Percentiles rank a stretch among this genome's conserved stretches.
phyloP scores from a whole-genome alignment of 805 yeast species.

The Pichia cabralensis region DNA sequence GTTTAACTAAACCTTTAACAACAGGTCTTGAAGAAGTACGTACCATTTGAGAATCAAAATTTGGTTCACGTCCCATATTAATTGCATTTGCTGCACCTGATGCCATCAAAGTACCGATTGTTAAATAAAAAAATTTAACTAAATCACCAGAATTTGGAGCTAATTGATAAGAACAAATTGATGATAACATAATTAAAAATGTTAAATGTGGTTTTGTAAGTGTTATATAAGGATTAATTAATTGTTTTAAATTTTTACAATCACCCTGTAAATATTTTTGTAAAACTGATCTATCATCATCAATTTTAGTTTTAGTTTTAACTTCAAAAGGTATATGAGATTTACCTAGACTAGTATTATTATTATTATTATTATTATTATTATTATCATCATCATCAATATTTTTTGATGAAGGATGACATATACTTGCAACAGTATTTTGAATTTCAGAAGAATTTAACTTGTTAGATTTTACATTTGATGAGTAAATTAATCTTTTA shows the following conservation, averaged over 20 bases:
- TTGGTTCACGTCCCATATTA: slow-evolving; percentile 94
- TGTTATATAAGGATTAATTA: slow-evolving; percentile 57
- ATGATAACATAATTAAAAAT: slow-evolving; percentile 76
- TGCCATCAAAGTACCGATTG: slow-evolving; percentile 77
- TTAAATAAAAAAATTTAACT: slow-evolving; percentile 57
- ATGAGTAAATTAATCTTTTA: slow-evolving; percentile 3
- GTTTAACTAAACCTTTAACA: slow-evolving; percentile 68
- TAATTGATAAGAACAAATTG: slow-evolving; percentile 88
- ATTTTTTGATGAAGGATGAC: slow-evolving; percentile 30
- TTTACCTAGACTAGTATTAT: too few species aligned
- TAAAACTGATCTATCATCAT: slow-evolving; percentile 14
- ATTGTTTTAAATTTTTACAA: slow-evolving; percentile 25
- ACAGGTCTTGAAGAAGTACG: slow-evolving; percentile 87
- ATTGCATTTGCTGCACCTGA: slow-evolving; percentile 96
- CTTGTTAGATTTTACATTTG: background rate
- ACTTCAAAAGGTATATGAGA: slow-evolving; percentile 48
- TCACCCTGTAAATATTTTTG: slow-evolving; percentile 19
- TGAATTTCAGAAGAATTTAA: slow-evolving; percentile 1
- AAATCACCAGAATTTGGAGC: slow-evolving; percentile 78
- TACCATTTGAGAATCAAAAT: slow-evolving; percentile 76
- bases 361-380: too few species aligned
- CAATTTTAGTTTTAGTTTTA: slow-evolving; percentile 27
- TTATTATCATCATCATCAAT: too few species aligned
- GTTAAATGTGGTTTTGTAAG: slow-evolving; percentile 89
- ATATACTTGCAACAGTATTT: slow-evolving; percentile 21